phyloP scores from a whole-genome alignment of 331 rosid species.

The Quercus phellos region DNA sequence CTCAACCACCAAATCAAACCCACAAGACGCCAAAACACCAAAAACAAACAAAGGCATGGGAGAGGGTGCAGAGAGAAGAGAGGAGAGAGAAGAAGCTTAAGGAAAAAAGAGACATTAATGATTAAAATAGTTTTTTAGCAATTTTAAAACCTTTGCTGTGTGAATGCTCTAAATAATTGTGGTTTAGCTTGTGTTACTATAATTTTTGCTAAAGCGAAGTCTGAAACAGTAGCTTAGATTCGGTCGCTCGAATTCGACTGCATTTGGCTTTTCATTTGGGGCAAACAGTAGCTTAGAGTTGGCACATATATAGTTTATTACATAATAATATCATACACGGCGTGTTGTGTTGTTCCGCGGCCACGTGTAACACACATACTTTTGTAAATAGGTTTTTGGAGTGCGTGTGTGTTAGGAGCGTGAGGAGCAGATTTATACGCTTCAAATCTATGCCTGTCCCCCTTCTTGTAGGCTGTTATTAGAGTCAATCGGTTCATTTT shows the following conservation, averaged over 20 bases:
- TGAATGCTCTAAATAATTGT: too few relatives aligned
- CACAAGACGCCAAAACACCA: too few relatives aligned
- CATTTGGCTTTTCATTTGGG: constrained; percentile 12
- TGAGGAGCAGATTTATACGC: constrained; percentile 49
- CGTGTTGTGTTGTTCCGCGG: not conserved
- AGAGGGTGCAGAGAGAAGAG: too few relatives aligned
- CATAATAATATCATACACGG: not conserved
- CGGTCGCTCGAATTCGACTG: constrained; percentile 24
- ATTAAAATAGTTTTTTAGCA: too few relatives aligned
- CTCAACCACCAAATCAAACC: too few relatives aligned
- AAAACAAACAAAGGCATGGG: too few relatives aligned
- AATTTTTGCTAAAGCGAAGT: not conserved
- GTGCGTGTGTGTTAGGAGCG: constrained; percentile 32
- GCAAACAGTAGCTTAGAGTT: not conserved
- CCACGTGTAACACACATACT: constrained; percentile 2
- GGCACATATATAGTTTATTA: constrained; percentile 4
- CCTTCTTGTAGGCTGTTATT: constrained; percentile 12
- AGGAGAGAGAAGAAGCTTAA: too few relatives aligned
- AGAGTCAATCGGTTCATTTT: constrained; percentile 5
- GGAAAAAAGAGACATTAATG: too few relatives aligned
- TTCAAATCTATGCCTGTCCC: constrained; percentile 8
- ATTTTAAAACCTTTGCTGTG: too few relatives aligned
- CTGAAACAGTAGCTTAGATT: constrained; percentile 28
- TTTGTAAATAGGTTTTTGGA: not conserved
- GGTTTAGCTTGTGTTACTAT: too few relatives aligned